Base-by-base conservation (phyloP, 225 moss, liverwort and hornwort species). In the Polytrichum commune region DNA sequence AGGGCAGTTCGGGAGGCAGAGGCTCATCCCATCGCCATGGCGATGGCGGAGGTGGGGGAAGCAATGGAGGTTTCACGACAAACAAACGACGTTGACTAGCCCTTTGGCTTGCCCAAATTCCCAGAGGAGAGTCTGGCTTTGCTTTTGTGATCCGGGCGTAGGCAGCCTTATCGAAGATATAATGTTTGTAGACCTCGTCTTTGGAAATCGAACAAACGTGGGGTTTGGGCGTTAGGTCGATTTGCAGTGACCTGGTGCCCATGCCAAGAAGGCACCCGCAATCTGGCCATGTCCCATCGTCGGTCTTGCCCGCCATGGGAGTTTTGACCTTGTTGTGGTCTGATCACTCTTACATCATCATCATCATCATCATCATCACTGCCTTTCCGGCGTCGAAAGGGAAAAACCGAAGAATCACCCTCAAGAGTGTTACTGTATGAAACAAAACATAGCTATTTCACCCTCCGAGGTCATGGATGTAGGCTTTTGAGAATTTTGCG, bases 231-330 rank as follows among this genome's bases (percentile, higher is more conserved):
- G 38, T 18, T 22, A 24, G 53, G 18, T 68, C 8, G 25, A 54
- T 9, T 60, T 74, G 20, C 20, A 20, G 38, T 19, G 22, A 5
- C 22, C 24, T 19, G 28, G 19, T 33, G 62, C 63, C 76, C 74
- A 69, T 72, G 0, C 79, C 75, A 0, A 74, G 73, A 10, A 74
- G 79, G 53, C 82, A 82, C 5, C 82, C 69, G 23, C 77, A 85
- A 54, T 74, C 77, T 0, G 76, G 72, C 77, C 72, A 82, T 9
- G 62, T 54, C 18, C 54, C 68, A 1, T 68, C 27, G 18, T 63
- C 16, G 25, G 24, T 24, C 62, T 63, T 63, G 8, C 62, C 62
- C 27, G 62, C 62, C 46, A 46, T 46, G 13, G 46, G 46, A 16
- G 16, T 13, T 46, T 46, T 16, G 13, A 46, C 13, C 3, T 46